These are phyloP conservation scores for Exophiala mesophila DNA, from an alignment of 2,329 filamentous ascomycete species.

Conservation along the genomic window DNA sequence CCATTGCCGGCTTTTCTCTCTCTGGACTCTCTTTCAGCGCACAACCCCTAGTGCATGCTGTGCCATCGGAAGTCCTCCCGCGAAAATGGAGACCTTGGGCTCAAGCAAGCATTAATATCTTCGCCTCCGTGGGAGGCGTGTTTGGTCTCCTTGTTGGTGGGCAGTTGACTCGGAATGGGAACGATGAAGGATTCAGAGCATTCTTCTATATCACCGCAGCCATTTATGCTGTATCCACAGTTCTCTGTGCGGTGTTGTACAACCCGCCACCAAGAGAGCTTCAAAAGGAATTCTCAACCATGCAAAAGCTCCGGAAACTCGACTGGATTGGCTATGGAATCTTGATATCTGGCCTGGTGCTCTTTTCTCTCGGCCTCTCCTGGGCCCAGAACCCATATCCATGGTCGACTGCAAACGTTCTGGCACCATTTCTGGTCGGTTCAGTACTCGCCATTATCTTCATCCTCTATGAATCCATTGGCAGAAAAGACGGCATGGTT, in stretches of 20 bases:
- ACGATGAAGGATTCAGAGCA: conserved; percentile 9
- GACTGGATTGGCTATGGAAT: conserved; percentile 15
- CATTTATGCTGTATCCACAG: conserved; percentile 1
- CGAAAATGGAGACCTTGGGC: conserved; percentile 9
- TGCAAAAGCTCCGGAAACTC: conserved; percentile 10
- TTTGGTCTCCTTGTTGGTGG: conserved; percentile 10
- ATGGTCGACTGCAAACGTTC: conserved; percentile 48
- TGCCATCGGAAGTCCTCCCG: conserved; percentile 18
- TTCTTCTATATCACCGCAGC: conserved; percentile 16
- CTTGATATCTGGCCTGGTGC: conserved; percentile 12
- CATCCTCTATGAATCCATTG: conserved; percentile 50
- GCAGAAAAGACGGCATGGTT: conserved; percentile 47
- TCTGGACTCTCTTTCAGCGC: conserved; percentile 1
- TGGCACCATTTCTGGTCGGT: conserved; percentile 48
- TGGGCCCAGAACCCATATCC: conserved; percentile 53
- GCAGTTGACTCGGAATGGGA: conserved; percentile 3
- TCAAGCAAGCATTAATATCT: conserved; percentile 13
- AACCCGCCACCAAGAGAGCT: conserved; percentile 12
- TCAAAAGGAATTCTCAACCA: conserved; percentile 4
- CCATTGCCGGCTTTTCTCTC: conserved; percentile 13
- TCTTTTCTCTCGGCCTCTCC: conserved; percentile 52
- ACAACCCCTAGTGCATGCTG: conserved; percentile 16
- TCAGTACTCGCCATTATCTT: conserved; percentile 39
- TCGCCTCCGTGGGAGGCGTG: background rate
- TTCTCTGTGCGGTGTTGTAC: conserved; percentile 9